Evolutionary conservation across 78 protist species (phyloP), one percentile per base, ranked within the genome.

Genomic region (Dictyostelium firmibasis): DNA sequence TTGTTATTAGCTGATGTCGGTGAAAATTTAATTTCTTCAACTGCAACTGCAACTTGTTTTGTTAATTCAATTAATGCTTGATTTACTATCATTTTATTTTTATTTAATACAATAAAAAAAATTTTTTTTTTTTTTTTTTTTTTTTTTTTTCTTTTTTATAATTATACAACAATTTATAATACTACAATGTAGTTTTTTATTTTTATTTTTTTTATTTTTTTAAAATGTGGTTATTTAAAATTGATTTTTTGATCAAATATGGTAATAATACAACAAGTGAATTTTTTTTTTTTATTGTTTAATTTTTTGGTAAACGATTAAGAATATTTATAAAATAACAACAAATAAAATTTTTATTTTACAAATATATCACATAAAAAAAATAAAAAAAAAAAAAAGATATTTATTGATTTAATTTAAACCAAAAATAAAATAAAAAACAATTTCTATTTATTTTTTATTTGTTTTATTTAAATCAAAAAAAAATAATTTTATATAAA

Each of bases 1-100:
- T 29, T 86, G 50, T 20, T 67, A 67, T 29, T 67, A 7, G 79
- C 23, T 16, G 38, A 16, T 2, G 60, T 7, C 47, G 85, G 86
- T 76, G 86, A 29, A 41, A 88, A 36, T 79, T 82, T 88, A 64
- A 88, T 36, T 44, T 88, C 93, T 29, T 88, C 93, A 43, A 88
- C 93, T 7, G 93, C 93, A 7, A 88, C 86, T 35, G 93, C 93
- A 64, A 77, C 86, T 88, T 88, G 93, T 64, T 88, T 88, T 9
- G 53, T 79, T 25, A 88, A 77, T 88, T 88, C 93, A 43, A 62
- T 69, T 18, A 88, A 18, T 84, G 89, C 36, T 67, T 84, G 89
- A 38, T 84, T 81, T 33, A 72, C 79, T 29, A 72, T 72, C 83
- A 77, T 77, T 77, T 77, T 72, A 27, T 29, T 62, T 4, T 62